These are phyloP conservation scores for Grosmannia huntii DNA, from an alignment of 2,329 filamentous ascomycete species.

Conservation along the genomic window DNA sequence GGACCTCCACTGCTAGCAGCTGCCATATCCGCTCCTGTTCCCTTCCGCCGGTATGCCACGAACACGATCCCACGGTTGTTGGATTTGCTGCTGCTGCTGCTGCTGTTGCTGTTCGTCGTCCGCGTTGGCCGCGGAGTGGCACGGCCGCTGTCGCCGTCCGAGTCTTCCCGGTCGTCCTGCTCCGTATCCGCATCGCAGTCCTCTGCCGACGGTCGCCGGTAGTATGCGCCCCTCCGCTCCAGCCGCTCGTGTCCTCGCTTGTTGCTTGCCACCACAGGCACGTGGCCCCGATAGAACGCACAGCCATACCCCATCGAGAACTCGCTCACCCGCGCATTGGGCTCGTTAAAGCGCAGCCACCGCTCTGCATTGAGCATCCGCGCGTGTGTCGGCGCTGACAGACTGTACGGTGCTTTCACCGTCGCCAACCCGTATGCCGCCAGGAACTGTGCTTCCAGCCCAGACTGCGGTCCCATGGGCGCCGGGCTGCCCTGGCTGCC, in stretches of 20 bases:
- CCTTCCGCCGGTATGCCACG: constrained; percentile 39
- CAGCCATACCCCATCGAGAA: constrained; percentile 40
- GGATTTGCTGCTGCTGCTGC: neutral
- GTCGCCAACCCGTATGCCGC: constrained; percentile 41
- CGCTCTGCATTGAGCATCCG: constrained; percentile 34
- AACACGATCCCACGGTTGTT: constrained; percentile 42
- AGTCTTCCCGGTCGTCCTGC: constrained; percentile 9
- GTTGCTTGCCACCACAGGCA: constrained; percentile 5
- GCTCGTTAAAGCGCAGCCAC: constrained; percentile 40
- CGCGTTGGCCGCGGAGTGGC: neutral
- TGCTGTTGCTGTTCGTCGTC: neutral
- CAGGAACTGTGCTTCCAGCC: constrained; percentile 31
- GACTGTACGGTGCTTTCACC: constrained; percentile 37
- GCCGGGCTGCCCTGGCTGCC: constrained; percentile 10
- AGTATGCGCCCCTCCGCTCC: neutral
- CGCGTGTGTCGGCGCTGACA: constrained; percentile 35
- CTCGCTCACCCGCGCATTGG: constrained; percentile 27
- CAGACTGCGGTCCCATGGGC: constrained; percentile 6
- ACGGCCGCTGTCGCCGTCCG: neutral
- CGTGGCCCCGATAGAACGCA: constrained; percentile 35
- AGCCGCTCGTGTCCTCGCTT: constrained; percentile 1
- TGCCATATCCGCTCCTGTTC: constrained; percentile 16
- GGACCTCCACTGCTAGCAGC: neutral
- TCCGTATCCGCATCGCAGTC: constrained; percentile 15
- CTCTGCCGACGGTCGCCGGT: constrained; percentile 6